Evolutionary conservation across 352 stramenopile species (phyloP).

Genomic region (Phytophthora idaei): DNA sequence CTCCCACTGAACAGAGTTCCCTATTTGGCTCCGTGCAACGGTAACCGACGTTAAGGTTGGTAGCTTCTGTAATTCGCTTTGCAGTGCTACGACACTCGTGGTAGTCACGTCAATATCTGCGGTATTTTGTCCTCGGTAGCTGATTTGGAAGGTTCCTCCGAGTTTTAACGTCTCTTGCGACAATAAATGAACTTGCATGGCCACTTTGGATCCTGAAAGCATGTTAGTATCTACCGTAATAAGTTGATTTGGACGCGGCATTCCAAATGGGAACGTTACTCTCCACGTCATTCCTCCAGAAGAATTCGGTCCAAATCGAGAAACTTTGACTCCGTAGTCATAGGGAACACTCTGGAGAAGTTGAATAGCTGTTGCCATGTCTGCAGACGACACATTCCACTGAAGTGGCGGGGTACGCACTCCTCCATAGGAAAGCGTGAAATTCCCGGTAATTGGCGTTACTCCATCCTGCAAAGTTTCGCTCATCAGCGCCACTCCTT

Average conservation of each 20-base stretch:
- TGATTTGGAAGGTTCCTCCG: conserved; percentile 47
- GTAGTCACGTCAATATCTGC: conserved; percentile 33
- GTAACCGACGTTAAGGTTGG: conserved; percentile 25
- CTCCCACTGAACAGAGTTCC: conserved; percentile 33
- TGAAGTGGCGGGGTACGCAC: conserved; percentile 60
- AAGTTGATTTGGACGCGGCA: conserved; percentile 41
- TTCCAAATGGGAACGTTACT: conserved; percentile 57
- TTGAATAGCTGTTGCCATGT: conserved; percentile 77
- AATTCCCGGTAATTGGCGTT: conserved; percentile 46
- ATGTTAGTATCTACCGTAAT: conserved; percentile 30
- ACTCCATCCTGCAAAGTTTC: conserved; percentile 51
- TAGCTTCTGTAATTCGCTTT: conserved; percentile 33
- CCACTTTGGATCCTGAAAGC: conserved; percentile 43
- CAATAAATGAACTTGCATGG: conserved; percentile 40
- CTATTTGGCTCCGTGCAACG: conserved; percentile 16
- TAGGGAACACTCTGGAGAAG: conserved; percentile 66
- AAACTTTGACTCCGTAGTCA: conserved; percentile 57
- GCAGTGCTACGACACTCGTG: conserved; percentile 22
- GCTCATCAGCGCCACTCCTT: conserved; percentile 25
- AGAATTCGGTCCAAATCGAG: conserved; percentile 35
- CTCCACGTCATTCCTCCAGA: conserved; percentile 51
- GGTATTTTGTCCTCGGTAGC: conserved; percentile 39
- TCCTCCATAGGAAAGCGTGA: conserved; percentile 53
- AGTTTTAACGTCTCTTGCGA: conserved; percentile 46
- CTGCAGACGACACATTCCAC: conserved; percentile 83